These are phyloP conservation scores for Oryza australiensis DNA, from an alignment of 176 grass and related monocot species.

Conservation along the genomic window DNA sequence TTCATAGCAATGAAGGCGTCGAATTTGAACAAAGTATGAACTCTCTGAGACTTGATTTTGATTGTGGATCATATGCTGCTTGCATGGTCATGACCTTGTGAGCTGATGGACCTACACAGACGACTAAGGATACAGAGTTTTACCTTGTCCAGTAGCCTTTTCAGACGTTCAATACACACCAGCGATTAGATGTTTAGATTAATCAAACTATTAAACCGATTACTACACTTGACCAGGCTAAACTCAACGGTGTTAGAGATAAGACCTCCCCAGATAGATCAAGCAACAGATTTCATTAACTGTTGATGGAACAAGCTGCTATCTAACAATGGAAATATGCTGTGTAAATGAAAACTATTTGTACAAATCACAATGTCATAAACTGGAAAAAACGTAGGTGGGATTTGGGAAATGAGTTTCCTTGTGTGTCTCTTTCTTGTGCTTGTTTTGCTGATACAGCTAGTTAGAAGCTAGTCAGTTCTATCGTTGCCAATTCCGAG, in stretches of 20 bases:
- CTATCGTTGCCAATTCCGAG: not conserved
- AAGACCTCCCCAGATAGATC: not conserved
- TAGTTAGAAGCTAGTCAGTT: not conserved
- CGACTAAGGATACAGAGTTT: not conserved
- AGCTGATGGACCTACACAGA: not conserved
- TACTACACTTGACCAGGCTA: not conserved
- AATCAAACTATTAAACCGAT: too few species aligned
- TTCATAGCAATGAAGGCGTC: slow-evolving; percentile 13
- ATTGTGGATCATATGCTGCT: not conserved
- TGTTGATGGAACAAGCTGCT: slow-evolving; percentile 12
- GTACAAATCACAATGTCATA: slow-evolving; percentile 15
- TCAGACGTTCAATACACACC: not conserved
- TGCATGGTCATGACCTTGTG: not conserved
- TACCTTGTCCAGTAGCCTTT: not conserved
- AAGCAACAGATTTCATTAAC: not conserved
- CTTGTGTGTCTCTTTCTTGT: not conserved
- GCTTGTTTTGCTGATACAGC: slow-evolving; percentile 8
- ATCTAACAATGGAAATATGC: not conserved
- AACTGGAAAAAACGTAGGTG: not conserved
- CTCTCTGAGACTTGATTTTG: not conserved
- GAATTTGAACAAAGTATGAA: not conserved
- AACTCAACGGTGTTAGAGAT: not conserved
- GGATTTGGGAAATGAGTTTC: not conserved
- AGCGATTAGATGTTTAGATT: too few species aligned
- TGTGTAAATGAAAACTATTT: not conserved